Evolutionary conservation across 2,329 filamentous ascomycete species (phyloP), one percentile per base, ranked within the genome.

Genomic region (Rugonectria rugulosa): DNA sequence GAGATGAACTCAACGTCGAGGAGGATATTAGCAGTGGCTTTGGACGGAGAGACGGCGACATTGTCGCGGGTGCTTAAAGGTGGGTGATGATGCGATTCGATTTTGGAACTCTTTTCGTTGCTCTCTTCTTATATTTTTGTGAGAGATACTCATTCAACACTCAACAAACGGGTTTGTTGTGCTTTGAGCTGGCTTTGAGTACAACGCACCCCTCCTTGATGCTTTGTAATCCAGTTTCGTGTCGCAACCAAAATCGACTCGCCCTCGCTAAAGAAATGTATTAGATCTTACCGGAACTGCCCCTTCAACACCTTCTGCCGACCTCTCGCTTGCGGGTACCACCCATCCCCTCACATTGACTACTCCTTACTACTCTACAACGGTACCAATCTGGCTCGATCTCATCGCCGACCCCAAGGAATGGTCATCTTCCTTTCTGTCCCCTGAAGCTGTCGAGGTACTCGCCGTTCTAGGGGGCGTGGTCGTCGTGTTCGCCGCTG

Each of bases 361-460:
- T 57, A 89, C 85, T 17, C 65, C 75, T 12, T 89, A 89, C 75
- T 89, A 89, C 75, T 78, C 73, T 20, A 79, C 84, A 48, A 76
- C 76, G 0, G 76, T 89, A 4, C 85, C 87, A 37, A 77, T 89
- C 61, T 90, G 87, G 87, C 77, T 89, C n/a, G 87, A 90, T 66
- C 77, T 87, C 40, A 77, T 87, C 54, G 65, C 76, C 6, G 73
- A 76, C 5, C 77, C 81, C 0, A 50, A 67, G 3, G 79, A 83
- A 29, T 89, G 87, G 87, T 75, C 83, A 0, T 69, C 70, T 2
- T 81, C 82, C 0, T 89, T 89, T 63, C 77, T 88, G 2, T 79
- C 81, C 0, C 71, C 79, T 0, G 87, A 88, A 66, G 87, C 87
- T 0, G 76, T 74, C 51, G 86, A 88, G 68, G 87, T 90, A 0